Conservation (phyloP, 805 yeast genomes). For the Huiozyma naganishii region DNA sequence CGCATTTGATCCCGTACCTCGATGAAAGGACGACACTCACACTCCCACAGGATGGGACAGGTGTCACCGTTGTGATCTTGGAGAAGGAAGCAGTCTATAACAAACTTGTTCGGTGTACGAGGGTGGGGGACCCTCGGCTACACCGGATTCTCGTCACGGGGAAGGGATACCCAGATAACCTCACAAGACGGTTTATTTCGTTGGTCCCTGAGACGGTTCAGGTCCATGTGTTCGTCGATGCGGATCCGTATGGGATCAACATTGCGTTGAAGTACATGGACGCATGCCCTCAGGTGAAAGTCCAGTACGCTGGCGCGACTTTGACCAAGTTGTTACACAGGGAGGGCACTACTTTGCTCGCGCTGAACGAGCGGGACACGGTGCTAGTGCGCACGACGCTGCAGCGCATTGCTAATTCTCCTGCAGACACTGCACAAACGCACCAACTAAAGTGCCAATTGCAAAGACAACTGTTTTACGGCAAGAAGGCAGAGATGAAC, state of each 20-base stretch:
- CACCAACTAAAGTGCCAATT: slow-evolving; percentile 19
- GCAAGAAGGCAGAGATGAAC: slow-evolving; percentile 54
- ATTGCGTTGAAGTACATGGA: slow-evolving; percentile 39
- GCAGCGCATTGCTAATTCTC: slow-evolving; percentile 3
- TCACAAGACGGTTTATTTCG: slow-evolving; percentile 38
- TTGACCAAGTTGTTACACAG: slow-evolving; percentile 9
- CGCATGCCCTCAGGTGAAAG: not conserved
- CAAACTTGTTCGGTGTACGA: slow-evolving; percentile 15
- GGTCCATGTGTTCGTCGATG: slow-evolving; percentile 43
- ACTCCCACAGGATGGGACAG: not conserved
- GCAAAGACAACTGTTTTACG: slow-evolving; percentile 46
- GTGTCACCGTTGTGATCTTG: slow-evolving; percentile 28
- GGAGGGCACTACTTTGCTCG: slow-evolving; percentile 11
- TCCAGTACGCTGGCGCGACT: slow-evolving; percentile 16
- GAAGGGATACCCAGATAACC: slow-evolving; percentile 58
- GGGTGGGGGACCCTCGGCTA: slow-evolving; percentile 1
- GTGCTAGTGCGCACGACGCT: slow-evolving; percentile 17
- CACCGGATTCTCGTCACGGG: slow-evolving; percentile 42
- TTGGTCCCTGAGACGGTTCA: slow-evolving; percentile 15
- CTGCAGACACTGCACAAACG: not conserved
- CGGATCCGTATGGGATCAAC: slow-evolving; percentile 56
- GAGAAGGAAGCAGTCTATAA: slow-evolving; percentile 47
- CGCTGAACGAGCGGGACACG: slow-evolving; percentile 22
- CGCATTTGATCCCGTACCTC: slow-evolving; percentile 34
- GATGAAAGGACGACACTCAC: slow-evolving; percentile 6